phyloP scores from a whole-genome alignment of 345 rosid species.

The Ceriops tagal region DNA sequence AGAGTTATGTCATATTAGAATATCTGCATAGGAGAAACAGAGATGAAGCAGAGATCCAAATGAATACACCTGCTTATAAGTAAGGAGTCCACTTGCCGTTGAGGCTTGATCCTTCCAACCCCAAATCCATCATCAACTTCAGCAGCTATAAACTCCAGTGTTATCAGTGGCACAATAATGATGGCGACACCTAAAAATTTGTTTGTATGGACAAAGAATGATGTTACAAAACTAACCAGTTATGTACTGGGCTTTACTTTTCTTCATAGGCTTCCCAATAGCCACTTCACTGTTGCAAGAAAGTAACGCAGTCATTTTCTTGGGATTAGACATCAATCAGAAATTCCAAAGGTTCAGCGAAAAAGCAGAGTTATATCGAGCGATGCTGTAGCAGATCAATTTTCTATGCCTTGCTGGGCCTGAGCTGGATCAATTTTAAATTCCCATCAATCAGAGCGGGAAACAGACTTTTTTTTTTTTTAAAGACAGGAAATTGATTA shows the following conservation, averaged over 20 bases:
- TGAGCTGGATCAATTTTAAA: too few species aligned
- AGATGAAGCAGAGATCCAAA: not conserved
- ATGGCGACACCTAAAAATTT: not conserved
- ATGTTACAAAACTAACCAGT: not conserved
- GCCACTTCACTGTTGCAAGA: not conserved
- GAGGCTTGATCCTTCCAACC: conserved; percentile 3
- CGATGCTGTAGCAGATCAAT: too few species aligned
- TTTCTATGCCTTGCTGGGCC: too few species aligned
- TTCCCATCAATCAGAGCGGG: too few species aligned
- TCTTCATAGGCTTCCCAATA: not conserved
- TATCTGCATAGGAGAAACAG: conserved; percentile 4
- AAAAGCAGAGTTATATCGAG: too few species aligned
- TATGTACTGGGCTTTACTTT: not conserved
- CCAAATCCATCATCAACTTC: conserved; percentile 2
- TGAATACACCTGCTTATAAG: not conserved
- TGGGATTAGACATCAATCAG: too few species aligned
- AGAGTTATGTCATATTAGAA: conserved; percentile 4
- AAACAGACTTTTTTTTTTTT: too few species aligned
- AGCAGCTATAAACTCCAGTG: not conserved
- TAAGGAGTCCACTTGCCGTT: conserved; percentile 6
- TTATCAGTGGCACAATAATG: not conserved
- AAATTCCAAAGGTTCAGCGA: too few species aligned
- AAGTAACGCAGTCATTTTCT: not conserved
- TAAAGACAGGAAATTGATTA: too few species aligned
- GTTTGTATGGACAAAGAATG: not conserved